A percentile compares a stretch with the other conserved stretches of the same genome.
Conservation (phyloP, 1,139 yeast species). For the Magnusiomyces paraingens region DNA sequence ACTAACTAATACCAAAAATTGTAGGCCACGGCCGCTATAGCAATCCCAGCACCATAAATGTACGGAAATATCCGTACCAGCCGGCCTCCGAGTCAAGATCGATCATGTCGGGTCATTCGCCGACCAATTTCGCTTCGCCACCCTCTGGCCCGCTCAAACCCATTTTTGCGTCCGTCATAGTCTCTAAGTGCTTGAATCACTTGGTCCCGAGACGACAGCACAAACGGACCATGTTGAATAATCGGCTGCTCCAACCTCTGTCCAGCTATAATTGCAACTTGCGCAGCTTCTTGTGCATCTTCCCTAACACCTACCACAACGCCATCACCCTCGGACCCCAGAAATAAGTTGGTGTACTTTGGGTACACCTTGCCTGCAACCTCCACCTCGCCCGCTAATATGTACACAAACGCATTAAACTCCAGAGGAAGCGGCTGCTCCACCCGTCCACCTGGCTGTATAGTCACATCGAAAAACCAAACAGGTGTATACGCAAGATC, state of each 20-base stretch:
- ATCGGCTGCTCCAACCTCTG: constrained; percentile 66
- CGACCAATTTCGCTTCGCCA: constrained; percentile 64
- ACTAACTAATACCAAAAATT: too few species aligned
- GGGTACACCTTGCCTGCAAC: constrained; percentile 37
- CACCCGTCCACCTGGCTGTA: constrained; percentile 65
- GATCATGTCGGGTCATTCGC: constrained; percentile 12
- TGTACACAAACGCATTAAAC: constrained; percentile 62
- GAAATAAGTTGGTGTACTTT: constrained; percentile 36
- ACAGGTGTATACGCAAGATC: constrained; percentile 78
- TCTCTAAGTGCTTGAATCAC: constrained; percentile 64
- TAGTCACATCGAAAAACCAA: constrained; percentile 58
- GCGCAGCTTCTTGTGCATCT: constrained; percentile 34
- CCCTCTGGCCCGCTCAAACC: constrained; percentile 61
- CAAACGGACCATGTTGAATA: constrained; percentile 88
- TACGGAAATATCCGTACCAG: too few species aligned
- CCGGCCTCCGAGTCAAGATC: too few species aligned
- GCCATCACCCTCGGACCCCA: constrained; percentile 30
- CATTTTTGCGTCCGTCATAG: constrained; percentile 61
- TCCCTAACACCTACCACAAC: constrained; percentile 26
- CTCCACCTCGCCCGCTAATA: constrained; percentile 54
- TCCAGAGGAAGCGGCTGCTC: constrained; percentile 52
- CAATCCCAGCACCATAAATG: too few species aligned
- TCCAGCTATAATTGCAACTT: constrained; percentile 72
- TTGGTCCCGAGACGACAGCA: constrained; percentile 55
- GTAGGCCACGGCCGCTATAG: too few species aligned